Evolutionary conservation across 108 stramenopile genomes (phyloP), one percentile per base, ranked within the genome.

Genomic region (Nitzschia sp.): DNA sequence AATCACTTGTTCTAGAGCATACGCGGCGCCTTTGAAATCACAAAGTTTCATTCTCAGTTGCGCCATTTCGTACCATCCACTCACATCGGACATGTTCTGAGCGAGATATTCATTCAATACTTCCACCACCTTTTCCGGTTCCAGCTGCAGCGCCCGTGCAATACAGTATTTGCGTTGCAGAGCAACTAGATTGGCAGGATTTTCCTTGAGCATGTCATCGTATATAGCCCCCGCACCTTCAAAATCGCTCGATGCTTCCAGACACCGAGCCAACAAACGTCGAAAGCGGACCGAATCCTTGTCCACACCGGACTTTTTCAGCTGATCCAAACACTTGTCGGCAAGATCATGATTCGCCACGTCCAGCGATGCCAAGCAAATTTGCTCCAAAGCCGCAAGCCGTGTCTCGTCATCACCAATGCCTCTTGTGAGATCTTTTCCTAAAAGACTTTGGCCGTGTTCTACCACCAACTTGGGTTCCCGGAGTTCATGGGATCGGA

Each of bases 101-200:
- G 67, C 55, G 59, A 94, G 66, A 66, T 89, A 89, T 3, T 82
- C 84, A 61, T 91, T 84, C 55, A 94, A 61, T 0, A 85, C 81
- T 38, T 77, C 66, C 54, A 74, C 46, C 1, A 85, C 78, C 26
- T 67, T 63, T 11, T 64, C 58, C 13, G 76, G 70, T 27, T 85
- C 72, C 45, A 75, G 75, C 19, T 69, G 21, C 47, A 80, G 78
- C 15, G 87, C 74, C 35, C 85, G 67, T 19, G 81, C 65, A 30
- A 91, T 75, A 64, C 85, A 87, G 66, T 94, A 94, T 72, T 90
- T 88, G 23, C 93, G 76, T 59, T 88, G 87, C 63, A 87, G 64
- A 2, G 89, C 93, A 38, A 82, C 63, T n/a, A 73, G 34, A 82
- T 94, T 94, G 42, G 90, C 83, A 19, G 93, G 93, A 63, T 90